phyloP scores from a whole-genome alignment of 768 basidiomycete genomes.

The Sporobolomyces roseus region DNA sequence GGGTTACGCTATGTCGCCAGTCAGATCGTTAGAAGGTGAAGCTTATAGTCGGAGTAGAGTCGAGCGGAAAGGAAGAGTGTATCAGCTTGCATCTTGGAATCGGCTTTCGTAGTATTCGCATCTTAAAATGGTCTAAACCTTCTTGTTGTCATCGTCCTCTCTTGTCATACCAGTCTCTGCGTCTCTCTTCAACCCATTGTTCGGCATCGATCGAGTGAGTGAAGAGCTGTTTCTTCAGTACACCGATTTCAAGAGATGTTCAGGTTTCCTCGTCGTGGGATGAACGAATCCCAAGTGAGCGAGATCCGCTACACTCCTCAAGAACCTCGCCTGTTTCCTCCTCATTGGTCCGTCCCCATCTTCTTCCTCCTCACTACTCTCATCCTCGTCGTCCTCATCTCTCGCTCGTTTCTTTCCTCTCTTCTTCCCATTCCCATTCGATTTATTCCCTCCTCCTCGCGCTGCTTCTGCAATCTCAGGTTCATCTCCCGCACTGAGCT shows the following conservation, averaged over 20 bases:
- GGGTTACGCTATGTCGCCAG: no score
- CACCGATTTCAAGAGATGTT: constrained; percentile 43
- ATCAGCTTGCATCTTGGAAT: no score
- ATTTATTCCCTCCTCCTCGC: not conserved
- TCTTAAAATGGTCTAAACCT: no score
- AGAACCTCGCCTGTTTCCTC: constrained; percentile 43
- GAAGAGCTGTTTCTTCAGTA: constrained; percentile 39
- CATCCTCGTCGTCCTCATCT: not conserved
- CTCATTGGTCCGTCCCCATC: constrained; percentile 10
- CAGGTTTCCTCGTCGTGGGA: constrained; percentile 41
- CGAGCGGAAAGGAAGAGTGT: no score
- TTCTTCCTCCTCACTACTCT: constrained; percentile 16
- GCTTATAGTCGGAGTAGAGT: no score
- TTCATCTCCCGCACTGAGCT: constrained; percentile 27
- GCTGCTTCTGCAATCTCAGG: not conserved
- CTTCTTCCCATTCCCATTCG: not conserved
- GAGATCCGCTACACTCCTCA: constrained; percentile 40
- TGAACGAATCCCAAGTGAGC: constrained; percentile 42
- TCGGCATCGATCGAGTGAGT: no score
- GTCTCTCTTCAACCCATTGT: no score
- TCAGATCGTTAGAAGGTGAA: no score
- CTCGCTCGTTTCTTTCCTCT: not conserved
- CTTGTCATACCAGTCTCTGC: no score
- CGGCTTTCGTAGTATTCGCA: no score
- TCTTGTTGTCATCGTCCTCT: not conserved